Conservation (phyloP, 371 early-diverging fungal genomes). For the Haplosporangium sp. region DNA sequence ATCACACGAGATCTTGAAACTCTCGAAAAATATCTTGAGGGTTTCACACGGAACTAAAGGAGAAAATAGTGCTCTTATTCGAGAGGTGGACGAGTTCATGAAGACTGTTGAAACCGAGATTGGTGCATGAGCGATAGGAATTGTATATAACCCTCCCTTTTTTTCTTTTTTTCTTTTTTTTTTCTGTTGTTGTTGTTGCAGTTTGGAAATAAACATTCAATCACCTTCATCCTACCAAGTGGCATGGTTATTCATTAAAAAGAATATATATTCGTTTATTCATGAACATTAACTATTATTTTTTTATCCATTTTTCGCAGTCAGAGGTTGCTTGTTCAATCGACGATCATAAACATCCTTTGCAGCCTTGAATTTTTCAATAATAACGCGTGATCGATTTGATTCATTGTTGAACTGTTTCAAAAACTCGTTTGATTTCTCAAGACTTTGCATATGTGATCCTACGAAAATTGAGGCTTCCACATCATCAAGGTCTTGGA, state of each 20-base stretch:
- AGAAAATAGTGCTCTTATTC: constrained; percentile 31
- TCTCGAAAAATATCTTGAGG: constrained; percentile 25
- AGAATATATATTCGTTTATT: too few species aligned
- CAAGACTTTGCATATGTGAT: constrained; percentile 16
- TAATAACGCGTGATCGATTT: neutral
- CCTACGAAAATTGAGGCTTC: constrained; percentile 19
- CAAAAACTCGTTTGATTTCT: constrained; percentile 21
- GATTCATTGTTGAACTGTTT: constrained; percentile 17
- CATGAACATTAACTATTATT: too few species aligned
- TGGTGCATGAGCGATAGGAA: neutral
- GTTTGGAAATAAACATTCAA: too few species aligned
- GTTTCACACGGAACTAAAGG: constrained; percentile 37
- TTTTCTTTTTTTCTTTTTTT: too few species aligned
- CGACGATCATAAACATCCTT: constrained; percentile 7
- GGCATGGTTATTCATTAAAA: too few species aligned
- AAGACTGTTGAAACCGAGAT: constrained; percentile 48
- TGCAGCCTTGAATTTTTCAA: constrained; percentile 12
- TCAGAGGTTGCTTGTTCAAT: neutral
- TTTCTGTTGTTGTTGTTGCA: neutral
- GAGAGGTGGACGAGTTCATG: constrained; percentile 38
- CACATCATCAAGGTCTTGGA: constrained; percentile 17
- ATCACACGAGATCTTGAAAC: constrained; percentile 32
- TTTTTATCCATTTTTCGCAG: neutral
- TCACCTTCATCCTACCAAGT: too few species aligned
- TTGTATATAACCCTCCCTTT: neutral